A percentile compares a stretch with the other conserved stretches of the same genome.
Conservation (phyloP, 371 early-diverging fungal genomes). For the Cokeromyces recurvatus region DNA sequence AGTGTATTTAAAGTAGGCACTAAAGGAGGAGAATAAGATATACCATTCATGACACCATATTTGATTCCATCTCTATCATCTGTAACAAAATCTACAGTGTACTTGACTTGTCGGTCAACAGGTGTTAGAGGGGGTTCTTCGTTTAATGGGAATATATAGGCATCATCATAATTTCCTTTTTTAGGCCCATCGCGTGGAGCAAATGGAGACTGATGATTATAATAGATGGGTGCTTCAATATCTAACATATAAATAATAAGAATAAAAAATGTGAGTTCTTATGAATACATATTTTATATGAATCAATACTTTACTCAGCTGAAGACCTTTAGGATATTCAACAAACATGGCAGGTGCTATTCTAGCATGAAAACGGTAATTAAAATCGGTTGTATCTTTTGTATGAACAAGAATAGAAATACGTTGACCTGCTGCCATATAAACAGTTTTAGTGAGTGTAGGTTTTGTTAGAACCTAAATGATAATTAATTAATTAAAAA, state of each 20-base stretch:
- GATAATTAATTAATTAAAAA: no score
- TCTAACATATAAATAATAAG: slow-evolving; percentile 21
- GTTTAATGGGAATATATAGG: slow-evolving; percentile 33
- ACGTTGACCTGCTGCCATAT: slow-evolving; percentile 65
- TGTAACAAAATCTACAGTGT: slow-evolving; percentile 55
- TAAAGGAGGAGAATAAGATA: slow-evolving; percentile 59
- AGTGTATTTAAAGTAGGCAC: slow-evolving; percentile 70
- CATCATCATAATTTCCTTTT: slow-evolving; percentile 42
- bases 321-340: slow-evolving; percentile 47
- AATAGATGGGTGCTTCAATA: slow-evolving; percentile 52
- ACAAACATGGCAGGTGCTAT: slow-evolving; percentile 78
- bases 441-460: slow-evolving; percentile 40
- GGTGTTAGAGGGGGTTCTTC: slow-evolving; percentile 21
- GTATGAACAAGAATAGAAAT: slow-evolving; percentile 66
- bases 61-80: slow-evolving; percentile 70
- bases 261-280: no score
- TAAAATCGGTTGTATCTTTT: slow-evolving; percentile 49
- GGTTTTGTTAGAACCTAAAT: slow-evolving; percentile 46
- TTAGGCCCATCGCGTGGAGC: slow-evolving; percentile 21
- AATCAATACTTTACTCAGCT: slow-evolving; percentile 25
- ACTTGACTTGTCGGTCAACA: slow-evolving; percentile 46
- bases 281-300: background rate
- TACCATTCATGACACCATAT: slow-evolving; percentile 74
- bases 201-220: slow-evolving; percentile 34
- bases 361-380: slow-evolving; percentile 68